Conservation (phyloP, 805 yeast genomes). For the Candida oleophila region DNA sequence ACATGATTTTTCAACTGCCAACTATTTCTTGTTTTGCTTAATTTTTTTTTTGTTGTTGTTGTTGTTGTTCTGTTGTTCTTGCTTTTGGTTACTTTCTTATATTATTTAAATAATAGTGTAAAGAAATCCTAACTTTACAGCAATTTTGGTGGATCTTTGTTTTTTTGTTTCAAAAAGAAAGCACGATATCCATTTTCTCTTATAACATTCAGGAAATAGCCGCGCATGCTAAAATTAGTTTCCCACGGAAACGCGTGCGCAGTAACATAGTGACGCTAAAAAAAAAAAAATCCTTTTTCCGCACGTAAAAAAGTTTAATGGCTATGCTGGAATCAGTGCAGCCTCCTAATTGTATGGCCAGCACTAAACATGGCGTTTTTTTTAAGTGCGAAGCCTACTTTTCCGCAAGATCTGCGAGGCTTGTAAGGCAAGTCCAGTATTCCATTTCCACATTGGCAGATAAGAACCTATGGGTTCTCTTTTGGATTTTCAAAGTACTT, state of each 20-base stretch:
- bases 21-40: no score
- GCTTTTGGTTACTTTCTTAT: no score
- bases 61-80: background rate
- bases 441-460: constrained; percentile 8
- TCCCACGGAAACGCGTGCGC: background rate
- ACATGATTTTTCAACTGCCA: background rate
- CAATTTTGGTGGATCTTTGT: background rate
- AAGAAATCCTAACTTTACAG: no score
- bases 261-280: background rate
- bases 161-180: no score
- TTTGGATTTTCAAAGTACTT: background rate
- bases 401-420: background rate
- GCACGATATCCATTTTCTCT: background rate
- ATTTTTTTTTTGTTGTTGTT: background rate
- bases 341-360: background rate
- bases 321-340: background rate
- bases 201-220: background rate
- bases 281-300: background rate
- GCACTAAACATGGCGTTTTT: background rate
- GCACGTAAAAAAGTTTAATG: background rate
- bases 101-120: no score
- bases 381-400: background rate
- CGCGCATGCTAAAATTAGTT: background rate
- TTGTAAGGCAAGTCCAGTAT: constrained; percentile 15
- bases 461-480: background rate